Conservation (phyloP, 2,329 filamentous ascomycete genomes). For the Rhynchosporium graminicola region DNA sequence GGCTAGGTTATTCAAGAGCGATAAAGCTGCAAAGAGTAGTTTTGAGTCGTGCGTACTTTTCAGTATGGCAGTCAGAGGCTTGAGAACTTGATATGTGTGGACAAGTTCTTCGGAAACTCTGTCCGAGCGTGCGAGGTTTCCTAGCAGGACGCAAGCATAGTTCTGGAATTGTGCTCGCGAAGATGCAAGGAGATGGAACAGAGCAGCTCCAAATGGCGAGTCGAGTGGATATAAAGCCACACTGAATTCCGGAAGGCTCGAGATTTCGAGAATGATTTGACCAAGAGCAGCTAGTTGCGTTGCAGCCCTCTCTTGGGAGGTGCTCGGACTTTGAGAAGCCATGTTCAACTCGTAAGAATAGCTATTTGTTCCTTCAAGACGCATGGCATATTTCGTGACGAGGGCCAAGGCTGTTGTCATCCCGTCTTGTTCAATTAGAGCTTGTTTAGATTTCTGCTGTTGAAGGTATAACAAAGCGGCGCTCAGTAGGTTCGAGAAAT, state of each 20-base stretch:
- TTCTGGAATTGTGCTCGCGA: neutral
- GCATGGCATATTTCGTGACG: neutral
- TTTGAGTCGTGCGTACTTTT: neutral
- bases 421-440: neutral
- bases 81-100: neutral
- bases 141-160: neutral
- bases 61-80: neutral
- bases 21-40: neutral
- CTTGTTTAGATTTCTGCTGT: neutral
- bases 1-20: neutral
- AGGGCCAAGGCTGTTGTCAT: neutral
- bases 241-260: neutral
- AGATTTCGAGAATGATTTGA: neutral
- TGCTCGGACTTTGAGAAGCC: neutral
- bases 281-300: neutral
- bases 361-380: neutral
- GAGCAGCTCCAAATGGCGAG: conserved; percentile 5
- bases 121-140: conserved; percentile 3
- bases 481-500: neutral
- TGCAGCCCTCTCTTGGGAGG: neutral
- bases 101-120: neutral
- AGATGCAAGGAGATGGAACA: neutral
- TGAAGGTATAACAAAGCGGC: neutral
- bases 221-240: conserved; percentile 1
- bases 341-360: too few species aligned